Conservation (phyloP, 441 rosid species). For the Pelargonium citronellum region DNA sequence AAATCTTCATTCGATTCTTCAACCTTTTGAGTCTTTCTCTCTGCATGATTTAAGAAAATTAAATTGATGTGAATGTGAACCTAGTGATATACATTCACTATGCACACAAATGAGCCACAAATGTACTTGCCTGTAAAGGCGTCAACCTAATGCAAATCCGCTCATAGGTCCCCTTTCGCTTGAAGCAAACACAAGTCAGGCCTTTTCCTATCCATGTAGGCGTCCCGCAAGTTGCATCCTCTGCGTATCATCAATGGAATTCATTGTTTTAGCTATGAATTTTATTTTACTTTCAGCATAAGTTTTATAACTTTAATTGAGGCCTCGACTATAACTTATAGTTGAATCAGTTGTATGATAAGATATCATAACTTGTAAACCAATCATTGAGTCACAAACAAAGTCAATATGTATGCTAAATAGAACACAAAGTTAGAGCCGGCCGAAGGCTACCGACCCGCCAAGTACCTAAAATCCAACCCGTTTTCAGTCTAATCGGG, state of each 20-base stretch:
- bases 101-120: no score
- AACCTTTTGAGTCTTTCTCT: conserved; percentile 25
- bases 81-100: no score
- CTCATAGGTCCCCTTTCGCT: conserved; percentile 22
- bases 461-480: no score
- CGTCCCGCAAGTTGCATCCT: conserved; percentile 19
- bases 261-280: neutral
- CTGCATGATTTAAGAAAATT: conserved; percentile 4
- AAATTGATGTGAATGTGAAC: neutral
- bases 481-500: no score
- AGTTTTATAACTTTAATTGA: neutral
- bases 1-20: conserved; percentile 22
- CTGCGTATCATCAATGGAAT: conserved; percentile 11
- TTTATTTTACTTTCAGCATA: neutral
- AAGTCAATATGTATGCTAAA: no score
- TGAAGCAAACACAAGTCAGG: conserved; percentile 28
- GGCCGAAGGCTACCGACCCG: no score
- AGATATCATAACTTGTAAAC: neutral
- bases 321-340: neutral
- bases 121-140: conserved; percentile 23
- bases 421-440: no score
- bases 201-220: conserved; percentile 28
- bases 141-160: conserved; percentile 21
- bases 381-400: no score
- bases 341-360: no score